Base-by-base conservation (phyloP, 179 eudicot genomes). In the Beta corolliflora region DNA sequence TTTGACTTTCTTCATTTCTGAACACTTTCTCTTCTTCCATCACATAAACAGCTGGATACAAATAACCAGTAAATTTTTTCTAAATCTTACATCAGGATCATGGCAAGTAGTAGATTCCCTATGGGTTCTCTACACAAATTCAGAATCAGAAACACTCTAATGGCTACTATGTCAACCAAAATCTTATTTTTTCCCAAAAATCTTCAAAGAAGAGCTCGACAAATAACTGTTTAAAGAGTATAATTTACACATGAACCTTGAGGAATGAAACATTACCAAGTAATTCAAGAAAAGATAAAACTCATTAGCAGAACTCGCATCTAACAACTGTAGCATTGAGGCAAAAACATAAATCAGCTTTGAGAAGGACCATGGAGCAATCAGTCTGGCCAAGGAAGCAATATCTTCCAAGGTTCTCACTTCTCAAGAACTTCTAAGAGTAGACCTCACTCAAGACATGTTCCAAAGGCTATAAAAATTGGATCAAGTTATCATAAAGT, bases 361-460 rank as follows among this genome's bases (percentile, higher is more conserved):
- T 63, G 67, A n/a, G 23, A 21, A 63, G 25, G 25, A 63, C 25
- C 25, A 21, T 21, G 12, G 44, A 68, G 50, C 19, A 56, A 36
- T 58, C 53, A 58, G 15, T 75, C 60, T 19, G 68, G 16, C 21
- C 78, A 41, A 45, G 6, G 55, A 31, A 29, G 12, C 60, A 59
- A 60, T 44, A n/a, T 76, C 8, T 75, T 41, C 45, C 31, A 56
- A 56, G 67, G 67, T 60, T 59, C 77, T 59, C 31, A 36, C 41
- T 36, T 25, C 29, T 25, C 41, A 75, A 18, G 6, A 36, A 29
- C 12, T 41, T 59, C 78, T 36, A 36, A 5, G 12, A 75, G 23
- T n/a, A 41, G 11, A 9, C 5, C 69, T 59, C 64, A 65, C 21
- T 11, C 36, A 21, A 61, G 66, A 61, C 59, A 55, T 59, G 21